Base-by-base conservation (phyloP, 2,329 filamentous ascomycete genomes). In the Ophiostoma australiae region DNA sequence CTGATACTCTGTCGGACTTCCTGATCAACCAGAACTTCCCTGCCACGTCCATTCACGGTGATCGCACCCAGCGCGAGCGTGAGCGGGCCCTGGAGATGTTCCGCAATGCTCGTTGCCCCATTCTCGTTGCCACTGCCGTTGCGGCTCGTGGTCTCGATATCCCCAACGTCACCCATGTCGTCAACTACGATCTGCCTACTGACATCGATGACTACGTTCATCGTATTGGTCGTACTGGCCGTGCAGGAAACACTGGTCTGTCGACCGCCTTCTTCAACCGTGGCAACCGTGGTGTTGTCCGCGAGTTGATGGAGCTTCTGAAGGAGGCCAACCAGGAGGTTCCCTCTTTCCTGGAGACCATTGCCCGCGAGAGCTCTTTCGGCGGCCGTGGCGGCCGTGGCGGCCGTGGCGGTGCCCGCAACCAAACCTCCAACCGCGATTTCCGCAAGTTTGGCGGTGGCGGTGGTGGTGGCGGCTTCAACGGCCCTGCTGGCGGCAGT, bases 191-290 rank as follows among this genome's bases (percentile, higher is more conserved):
- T 81, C 87, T 76, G 23, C 75, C 94, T 68, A 97, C 94, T 70
- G 94, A 97, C 78, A 97, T 97, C 78, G 94, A 98, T 78, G 94
- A 97, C 83, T 98, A 98, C 76, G 94, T 98, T 71, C 94, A 98
- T 83, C 92, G 95, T 81, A 99, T 99, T 78, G 95, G 95, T 90
- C 95, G 95, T 94, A 99, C 95, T 75, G 95, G 95, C 80, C 95
- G 95, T 93, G 95, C 95, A 75, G 95, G 95, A 81, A 99, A 99
- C 86, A 98, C 94, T 77, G 95, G 95, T 90, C 90, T 97, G 76
- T 92, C 95, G 6, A 99, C 95, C 76, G 95, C 95, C 71, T 99
- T 99, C 87, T 98, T 99, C 90, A 99, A 99, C 88, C 94, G 95
- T 79, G 94, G 94, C 79, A 99, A 99, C 87, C 93, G 95, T 78